phyloP scores from a whole-genome alignment of 2,329 filamentous ascomycete species.

The Talaromyces islandicus region DNA sequence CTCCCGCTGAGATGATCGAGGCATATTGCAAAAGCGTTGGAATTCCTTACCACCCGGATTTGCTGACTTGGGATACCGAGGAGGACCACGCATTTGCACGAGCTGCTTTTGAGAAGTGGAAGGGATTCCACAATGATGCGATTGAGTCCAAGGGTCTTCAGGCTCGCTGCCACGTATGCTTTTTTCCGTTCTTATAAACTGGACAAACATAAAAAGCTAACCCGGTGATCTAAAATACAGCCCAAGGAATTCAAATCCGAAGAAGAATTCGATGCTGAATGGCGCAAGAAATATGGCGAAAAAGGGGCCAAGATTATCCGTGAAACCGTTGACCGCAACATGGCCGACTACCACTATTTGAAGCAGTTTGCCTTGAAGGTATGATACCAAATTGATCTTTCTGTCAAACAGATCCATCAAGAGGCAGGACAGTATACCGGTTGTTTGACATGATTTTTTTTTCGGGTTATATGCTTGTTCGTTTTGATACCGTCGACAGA shows the following conservation, averaged over 20 bases:
- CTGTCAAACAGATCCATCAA: not conserved
- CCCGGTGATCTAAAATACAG: constrained; percentile 9
- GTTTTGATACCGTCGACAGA: not conserved
- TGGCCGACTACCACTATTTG: constrained; percentile 58
- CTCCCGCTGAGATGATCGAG: constrained; percentile 68
- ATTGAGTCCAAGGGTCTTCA: constrained; percentile 74
- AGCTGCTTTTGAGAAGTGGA: constrained; percentile 90
- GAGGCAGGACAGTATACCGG: not conserved
- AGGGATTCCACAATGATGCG: constrained; percentile 92
- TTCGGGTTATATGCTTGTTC: not conserved
- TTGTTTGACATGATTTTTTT: not conserved
- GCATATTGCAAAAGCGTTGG: constrained; percentile 78
- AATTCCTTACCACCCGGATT: constrained; percentile 66
- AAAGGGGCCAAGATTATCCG: constrained; percentile 54
- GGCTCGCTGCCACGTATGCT: constrained; percentile 45
- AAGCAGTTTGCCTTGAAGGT: constrained; percentile 59
- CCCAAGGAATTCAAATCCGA: constrained; percentile 38
- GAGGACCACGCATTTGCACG: constrained; percentile 64
- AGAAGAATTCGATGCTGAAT: constrained; percentile 53
- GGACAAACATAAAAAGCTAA: constrained; percentile 1
- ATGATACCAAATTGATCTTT: constrained; percentile 16
- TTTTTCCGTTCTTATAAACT: not conserved
- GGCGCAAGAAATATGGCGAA: constrained; percentile 56
- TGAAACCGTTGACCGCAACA: constrained; percentile 53
- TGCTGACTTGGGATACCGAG: constrained; percentile 79